Evolutionary conservation across 371 early-diverging fungal species (phyloP).

Genomic region (Nosema muscidifuracis): DNA sequence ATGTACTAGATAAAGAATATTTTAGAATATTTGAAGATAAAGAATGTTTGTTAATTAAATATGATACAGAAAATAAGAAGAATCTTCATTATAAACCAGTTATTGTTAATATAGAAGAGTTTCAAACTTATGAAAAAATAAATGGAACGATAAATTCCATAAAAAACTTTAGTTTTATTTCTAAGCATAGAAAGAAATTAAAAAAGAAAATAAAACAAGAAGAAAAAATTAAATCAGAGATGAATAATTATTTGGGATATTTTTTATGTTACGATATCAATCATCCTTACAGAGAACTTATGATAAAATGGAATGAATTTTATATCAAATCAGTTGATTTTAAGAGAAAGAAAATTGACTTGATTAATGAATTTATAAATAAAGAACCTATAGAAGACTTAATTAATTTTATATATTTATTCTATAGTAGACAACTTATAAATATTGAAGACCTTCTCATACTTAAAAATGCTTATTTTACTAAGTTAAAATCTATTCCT

Average conservation of each 20-base stretch:
- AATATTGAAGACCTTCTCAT: too few species aligned
- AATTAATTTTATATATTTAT: too few species aligned
- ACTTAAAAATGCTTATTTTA: background rate
- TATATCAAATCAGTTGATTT: too few species aligned
- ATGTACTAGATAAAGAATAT: background rate
- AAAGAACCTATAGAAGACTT: too few species aligned
- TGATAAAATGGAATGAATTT: slow-evolving; percentile 7
- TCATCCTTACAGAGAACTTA: background rate
- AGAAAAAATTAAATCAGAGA: background rate
- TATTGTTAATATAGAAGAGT: background rate
- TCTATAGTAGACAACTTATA: too few species aligned
- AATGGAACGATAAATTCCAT: too few species aligned
- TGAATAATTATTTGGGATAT: background rate
- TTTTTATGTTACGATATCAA: background rate
- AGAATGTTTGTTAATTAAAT: background rate
- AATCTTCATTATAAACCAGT: background rate
- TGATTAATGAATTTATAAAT: too few species aligned
- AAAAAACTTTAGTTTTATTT: background rate
- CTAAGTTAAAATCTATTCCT: too few species aligned
- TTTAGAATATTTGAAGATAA: background rate
- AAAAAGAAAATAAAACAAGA: background rate
- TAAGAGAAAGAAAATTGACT: too few species aligned
- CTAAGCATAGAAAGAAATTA: too few species aligned
- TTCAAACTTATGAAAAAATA: background rate
- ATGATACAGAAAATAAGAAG: background rate